phyloP scores from a whole-genome alignment of 2,329 filamentous ascomycete species.

The Aspergillus versicolor region DNA sequence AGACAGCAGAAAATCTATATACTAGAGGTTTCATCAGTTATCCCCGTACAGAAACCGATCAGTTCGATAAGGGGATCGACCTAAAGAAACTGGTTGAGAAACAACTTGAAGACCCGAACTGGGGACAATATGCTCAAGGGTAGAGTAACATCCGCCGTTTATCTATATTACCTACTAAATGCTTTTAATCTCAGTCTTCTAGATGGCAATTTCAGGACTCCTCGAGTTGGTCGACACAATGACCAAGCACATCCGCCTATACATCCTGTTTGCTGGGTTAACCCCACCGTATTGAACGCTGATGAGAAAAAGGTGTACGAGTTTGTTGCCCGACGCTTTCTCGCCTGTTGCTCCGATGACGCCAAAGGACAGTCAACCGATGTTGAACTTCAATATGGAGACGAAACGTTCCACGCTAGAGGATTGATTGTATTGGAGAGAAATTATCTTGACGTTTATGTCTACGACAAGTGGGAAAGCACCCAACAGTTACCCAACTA shows the following conservation, averaged over 20 bases:
- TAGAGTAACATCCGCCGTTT: conserved; percentile 22
- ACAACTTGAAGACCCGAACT: conserved; percentile 71
- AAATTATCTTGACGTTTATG: conserved; percentile 93
- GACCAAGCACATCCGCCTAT: conserved; percentile 98
- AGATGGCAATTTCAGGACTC: conserved; percentile 74
- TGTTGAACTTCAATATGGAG: conserved; percentile 78
- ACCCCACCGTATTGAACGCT: conserved; percentile 58
- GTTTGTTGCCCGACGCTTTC: conserved; percentile 85
- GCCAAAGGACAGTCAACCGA: conserved; percentile 84
- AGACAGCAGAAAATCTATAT: conserved; percentile 79
- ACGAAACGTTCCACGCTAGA: conserved; percentile 77
- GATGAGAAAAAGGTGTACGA: conserved; percentile 81
- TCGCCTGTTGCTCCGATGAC: conserved; percentile 94
- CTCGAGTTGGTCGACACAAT: conserved; percentile 81
- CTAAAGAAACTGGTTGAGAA: conserved; percentile 77
- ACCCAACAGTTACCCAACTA: conserved; percentile 80
- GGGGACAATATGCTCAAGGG: conserved; percentile 77
- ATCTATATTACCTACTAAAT: background rate
- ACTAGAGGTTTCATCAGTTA: conserved; percentile 97
- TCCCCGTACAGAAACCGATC: conserved; percentile 93
- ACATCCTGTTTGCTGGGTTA: conserved; percentile 86
- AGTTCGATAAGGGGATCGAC: conserved; percentile 89
- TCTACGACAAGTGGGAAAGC: conserved; percentile 95
- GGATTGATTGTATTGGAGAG: conserved; percentile 81
- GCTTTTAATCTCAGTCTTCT: conserved; percentile 51